Evolutionary conservation across 805 yeast species (phyloP), one percentile per base, ranked within the genome.

Genomic region (Metschnikowia anglica): DNA sequence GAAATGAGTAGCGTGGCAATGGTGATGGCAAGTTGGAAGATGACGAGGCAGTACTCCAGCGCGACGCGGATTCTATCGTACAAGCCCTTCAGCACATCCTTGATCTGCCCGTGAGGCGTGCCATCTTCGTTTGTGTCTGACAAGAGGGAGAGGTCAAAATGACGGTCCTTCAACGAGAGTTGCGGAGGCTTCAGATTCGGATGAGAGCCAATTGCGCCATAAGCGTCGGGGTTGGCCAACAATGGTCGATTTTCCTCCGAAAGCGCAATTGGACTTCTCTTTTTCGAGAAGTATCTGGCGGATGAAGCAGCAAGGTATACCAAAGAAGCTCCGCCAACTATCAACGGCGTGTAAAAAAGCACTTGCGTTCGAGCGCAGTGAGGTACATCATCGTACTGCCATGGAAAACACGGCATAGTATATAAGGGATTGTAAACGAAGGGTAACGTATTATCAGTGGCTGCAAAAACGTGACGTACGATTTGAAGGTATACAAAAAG

Each of bases 351-450:
- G 35, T 60, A 54, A 24, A 59, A 60, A 43, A 72, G 72, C 28
- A 79, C 46, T 54, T 47, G 62, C 58, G 54, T 56, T 35, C 81
- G 67, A 4, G 76, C 76, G 54, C 84, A 79, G 12, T 56, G 55
- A 1, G 83, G 75, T 30, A 83, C 56, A 58, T 83, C 88, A 54
- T 83, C 88, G 46, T 73, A 78, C 48, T 68, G 63, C 88, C 88
- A 83, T 48, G 59, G 43, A 31, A 47, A 45, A 55, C 62, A 45
- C 37, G 43, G 17, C 53, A 50, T 42, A 46, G 40, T 30, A 19
- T 21, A 19, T 13, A 27, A 18, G 20, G 7, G 13, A 12, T 5
- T 10, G 9, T 15, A 26, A 26, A 20, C 5, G 35, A 30, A 13
- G 5, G 35, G 21, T 15, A 2, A 11, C 13, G 41, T 5, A 21